phyloP scores from a whole-genome alignment of 495 filamentous ascomycete species.

The Aspergillus ellipticus region DNA sequence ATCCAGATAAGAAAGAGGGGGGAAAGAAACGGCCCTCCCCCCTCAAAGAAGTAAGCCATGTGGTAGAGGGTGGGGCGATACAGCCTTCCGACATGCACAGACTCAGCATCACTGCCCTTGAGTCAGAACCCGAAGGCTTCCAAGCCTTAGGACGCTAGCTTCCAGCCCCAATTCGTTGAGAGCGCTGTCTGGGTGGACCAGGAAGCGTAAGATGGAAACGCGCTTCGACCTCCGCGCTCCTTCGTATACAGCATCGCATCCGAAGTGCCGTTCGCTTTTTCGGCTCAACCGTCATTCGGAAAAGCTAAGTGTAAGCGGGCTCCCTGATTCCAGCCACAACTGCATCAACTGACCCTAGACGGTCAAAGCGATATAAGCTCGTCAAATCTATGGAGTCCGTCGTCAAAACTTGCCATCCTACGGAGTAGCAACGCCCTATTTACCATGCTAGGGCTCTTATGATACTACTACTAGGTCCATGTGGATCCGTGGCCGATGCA shows the following conservation, averaged over 20 bases:
- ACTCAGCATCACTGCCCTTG: not conserved
- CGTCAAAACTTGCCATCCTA: not conserved
- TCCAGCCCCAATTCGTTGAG: not conserved
- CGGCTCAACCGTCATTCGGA: not conserved
- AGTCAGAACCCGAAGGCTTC: not conserved
- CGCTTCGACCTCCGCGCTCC: not conserved
- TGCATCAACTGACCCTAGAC: not conserved
- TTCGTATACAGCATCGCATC: constrained; percentile 1
- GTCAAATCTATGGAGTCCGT: not conserved
- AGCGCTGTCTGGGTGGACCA: not conserved
- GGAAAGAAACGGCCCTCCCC: not conserved
- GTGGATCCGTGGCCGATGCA: too few relatives aligned
- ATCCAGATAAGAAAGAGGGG: not conserved
- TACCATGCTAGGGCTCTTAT: not conserved
- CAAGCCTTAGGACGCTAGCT: not conserved
- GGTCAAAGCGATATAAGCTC: not conserved
- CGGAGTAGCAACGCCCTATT: not conserved
- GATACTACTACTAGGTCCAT: not conserved
- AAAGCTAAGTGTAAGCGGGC: not conserved
- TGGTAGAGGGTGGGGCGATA: constrained; percentile 3
- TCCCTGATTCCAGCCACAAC: not conserved
- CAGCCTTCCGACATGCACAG: not conserved
- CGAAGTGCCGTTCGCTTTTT: not conserved
- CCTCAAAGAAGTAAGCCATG: not conserved
- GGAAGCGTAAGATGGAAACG: not conserved